Percentiles rank a stretch among this genome's conserved stretches.
phyloP scores from a whole-genome alignment of 371 early-diverging fungal genomes.

The Saksenaea oblongispora region DNA sequence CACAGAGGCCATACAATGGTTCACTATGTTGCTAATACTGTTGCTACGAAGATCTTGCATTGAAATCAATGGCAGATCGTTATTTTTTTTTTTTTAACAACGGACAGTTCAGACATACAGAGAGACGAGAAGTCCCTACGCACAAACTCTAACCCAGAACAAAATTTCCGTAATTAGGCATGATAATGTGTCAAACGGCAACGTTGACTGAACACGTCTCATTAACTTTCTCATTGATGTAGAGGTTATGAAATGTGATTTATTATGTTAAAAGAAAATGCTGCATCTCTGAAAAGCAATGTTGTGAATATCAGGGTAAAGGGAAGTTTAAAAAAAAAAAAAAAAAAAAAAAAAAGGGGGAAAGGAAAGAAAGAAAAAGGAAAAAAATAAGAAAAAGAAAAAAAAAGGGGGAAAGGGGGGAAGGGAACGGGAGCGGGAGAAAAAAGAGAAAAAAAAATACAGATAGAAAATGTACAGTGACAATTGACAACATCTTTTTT shows the following conservation, averaged over 20 bases:
- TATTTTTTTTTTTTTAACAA: too few species aligned
- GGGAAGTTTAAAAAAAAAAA: not conserved
- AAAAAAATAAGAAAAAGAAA: not conserved
- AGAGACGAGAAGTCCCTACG: too few species aligned
- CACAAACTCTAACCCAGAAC: too few species aligned
- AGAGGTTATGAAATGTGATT: not conserved
- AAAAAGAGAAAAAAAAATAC: constrained; percentile 2
- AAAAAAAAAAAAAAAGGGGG: not conserved
- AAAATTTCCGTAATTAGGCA: too few species aligned
- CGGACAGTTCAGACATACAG: too few species aligned
- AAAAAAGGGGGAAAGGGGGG: not conserved
- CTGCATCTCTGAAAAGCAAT: constrained; percentile 1
- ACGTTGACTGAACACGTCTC: not conserved
- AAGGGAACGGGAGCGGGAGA: not conserved
- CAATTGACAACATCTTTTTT: not conserved
- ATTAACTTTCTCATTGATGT: not conserved
- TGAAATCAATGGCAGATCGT: too few species aligned
- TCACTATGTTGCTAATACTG: too few species aligned
- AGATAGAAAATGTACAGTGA: constrained; percentile 1
- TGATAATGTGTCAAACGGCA: not conserved
- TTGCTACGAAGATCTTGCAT: too few species aligned
- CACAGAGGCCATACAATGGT: too few species aligned
- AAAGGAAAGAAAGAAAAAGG: constrained; percentile 4
- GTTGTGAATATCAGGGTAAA: not conserved
- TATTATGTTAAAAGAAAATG: constrained; percentile 1